Evolutionary conservation across 345 rosid species (phyloP), one percentile per base, ranked within the genome.

Genomic region (Acer campestre): DNA sequence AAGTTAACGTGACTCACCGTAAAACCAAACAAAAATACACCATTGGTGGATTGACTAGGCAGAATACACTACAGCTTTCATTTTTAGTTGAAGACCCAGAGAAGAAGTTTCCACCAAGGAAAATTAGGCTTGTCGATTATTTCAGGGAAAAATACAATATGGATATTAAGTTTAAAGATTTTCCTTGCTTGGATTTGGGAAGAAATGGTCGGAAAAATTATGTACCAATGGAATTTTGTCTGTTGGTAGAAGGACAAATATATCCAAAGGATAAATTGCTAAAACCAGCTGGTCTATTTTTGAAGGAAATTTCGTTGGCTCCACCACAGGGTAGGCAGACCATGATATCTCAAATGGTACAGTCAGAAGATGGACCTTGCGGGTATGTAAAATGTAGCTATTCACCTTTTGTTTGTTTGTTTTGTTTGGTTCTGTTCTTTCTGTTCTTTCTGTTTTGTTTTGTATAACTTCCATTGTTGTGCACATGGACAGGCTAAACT

Each of bases 171-270:
- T 61, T 79, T 64, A 77, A 78, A 70, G 87, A 93, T 76, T 77
- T 90, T 63, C 98, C 98, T 42, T 84, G 94, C 82, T 78, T 95
- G 74, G 95, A 95, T 80, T 62, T 95, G 75, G 86, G 97, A 18
- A 91, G 78, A 79, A 77, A 75, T 73, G 85, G 85, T 35, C 80
- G 85, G 58, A 74, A 77, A 75, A 89, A 92, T 68, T 76, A 78
- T 31, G 90, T 95, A 8, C 98, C 98, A 0, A 90, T 95, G 98
- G 98, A 92, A 77, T 89, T 89, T 49, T 95, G 98, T 29, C 85
- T 77, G 25, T 80, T 93, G 73, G 90, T 86, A 6, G 98, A 90
- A 66, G 98, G 98, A 42, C 97, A 95, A 83, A 81, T 91, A 67
- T 91, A 84, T 80, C 98, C 92, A n/a, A 93, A 90, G 69, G 98